phyloP scores from a whole-genome alignment of 1,284 basidiomycete genomes.

The Austropuccinia psidii region DNA sequence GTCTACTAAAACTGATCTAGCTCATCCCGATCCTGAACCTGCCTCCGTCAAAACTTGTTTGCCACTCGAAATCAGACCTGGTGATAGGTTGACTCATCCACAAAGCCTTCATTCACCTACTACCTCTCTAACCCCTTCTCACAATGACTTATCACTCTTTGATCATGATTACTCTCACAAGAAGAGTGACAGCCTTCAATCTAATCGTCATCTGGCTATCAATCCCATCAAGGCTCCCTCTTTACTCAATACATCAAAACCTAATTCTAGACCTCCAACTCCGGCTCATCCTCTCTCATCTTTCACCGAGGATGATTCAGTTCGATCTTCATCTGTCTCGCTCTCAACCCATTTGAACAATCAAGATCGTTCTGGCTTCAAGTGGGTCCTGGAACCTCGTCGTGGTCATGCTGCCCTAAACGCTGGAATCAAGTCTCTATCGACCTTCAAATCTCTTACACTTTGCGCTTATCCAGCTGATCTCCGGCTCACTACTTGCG shows the following conservation, averaged over 20 bases:
- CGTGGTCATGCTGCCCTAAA: constrained; percentile 94
- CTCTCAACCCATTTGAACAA: background rate
- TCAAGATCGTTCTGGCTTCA: constrained; percentile 35
- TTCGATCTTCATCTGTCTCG: background rate
- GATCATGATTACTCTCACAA: background rate
- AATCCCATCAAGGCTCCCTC: background rate
- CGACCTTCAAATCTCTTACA: constrained; percentile 74
- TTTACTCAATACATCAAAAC: background rate
- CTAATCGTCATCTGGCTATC: background rate
- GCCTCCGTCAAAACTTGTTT: too few species aligned
- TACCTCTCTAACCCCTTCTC: background rate
- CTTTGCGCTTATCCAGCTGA: constrained; percentile 93
- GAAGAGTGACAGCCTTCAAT: too few species aligned
- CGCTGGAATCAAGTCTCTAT: constrained; percentile 77
- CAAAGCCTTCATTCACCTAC: constrained; percentile 26
- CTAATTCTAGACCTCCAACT: background rate
- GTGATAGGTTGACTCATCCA: constrained; percentile 14
- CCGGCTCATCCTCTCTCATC: background rate
- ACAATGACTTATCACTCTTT: background rate
- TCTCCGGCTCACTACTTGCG: constrained; percentile 52
- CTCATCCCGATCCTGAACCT: too few species aligned
- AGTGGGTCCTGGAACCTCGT: constrained; percentile 71
- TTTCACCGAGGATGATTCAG: background rate
- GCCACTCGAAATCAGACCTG: constrained; percentile 25
- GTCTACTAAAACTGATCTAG: background rate